Base-by-base conservation (phyloP, 768 basidiomycete genomes). In the Grammothele lineata region DNA sequence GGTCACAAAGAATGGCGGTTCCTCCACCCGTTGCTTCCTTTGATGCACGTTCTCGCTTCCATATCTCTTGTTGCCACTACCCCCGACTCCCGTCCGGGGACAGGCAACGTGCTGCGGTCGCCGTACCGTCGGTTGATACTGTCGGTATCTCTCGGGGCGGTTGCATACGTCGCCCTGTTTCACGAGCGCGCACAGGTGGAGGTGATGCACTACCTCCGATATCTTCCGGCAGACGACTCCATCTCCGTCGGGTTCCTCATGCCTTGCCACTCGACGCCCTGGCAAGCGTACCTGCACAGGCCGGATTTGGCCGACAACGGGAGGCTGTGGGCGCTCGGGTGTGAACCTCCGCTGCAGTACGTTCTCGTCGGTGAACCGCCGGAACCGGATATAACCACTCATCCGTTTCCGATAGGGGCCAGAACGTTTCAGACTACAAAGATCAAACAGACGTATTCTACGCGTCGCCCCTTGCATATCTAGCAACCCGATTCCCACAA, bases 1-100 rank as follows among this genome's bases (percentile, higher is more conserved):
- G 85, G 87, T 1, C 96, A 99, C 70, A 98, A 98, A 59, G 96
- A 99, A 72, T 97, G 93, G 92, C 77, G 96, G 7, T 98, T 99
- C 69, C 70, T 98, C 6, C 94, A 97, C 54, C 93, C 95, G 0
- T 63, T 97, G 17, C 72, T 98, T 3, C 94, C 96, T 1, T 65
- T 92, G 24, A 67, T 95, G 33, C 85, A 96, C 56, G 55, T 93
- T 18, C 74, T 96, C 50, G 86, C 87, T 10, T 74, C 91, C 0
- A 81, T 80, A 51, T 81, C 87, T 1, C 66, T 95, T 4, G 71
- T 80, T 27, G 78, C 81, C 45, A n/a, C 6, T 17, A 22, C 26
- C 3, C 38, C 14, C 41, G 47, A 43, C 10, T 6, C 32, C 18
- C 38, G 15, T n/a, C 12, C 7, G 14, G 22, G 15, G 33, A 17